Evolutionary conservation across 1,139 yeast species (phyloP).

Genomic region (Casaregolazyma lundiana): DNA sequence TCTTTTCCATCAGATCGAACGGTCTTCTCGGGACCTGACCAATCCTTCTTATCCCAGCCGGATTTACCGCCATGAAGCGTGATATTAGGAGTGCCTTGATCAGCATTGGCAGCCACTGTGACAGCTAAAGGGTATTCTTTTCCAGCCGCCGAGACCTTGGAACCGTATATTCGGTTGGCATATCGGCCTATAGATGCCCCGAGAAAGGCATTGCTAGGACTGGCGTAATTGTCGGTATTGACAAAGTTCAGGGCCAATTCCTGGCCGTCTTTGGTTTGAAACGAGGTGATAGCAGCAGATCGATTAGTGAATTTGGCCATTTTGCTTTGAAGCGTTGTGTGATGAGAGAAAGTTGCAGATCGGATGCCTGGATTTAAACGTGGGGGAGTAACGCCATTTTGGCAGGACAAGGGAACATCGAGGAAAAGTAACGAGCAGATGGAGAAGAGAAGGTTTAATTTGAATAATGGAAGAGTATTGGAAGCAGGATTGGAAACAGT

Average conservation of each 20-base stretch:
- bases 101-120: conserved; percentile 37
- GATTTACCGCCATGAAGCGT: conserved; percentile 50
- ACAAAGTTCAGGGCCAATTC: conserved; percentile 25
- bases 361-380: not conserved
- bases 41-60: conserved; percentile 48
- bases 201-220: conserved; percentile 45
- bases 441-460: too few species aligned
- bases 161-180: conserved; percentile 56
- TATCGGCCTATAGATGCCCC: conserved; percentile 64
- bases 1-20: conserved; percentile 36
- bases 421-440: not conserved
- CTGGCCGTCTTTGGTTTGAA: conserved; percentile 26
- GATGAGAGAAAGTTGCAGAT: not conserved
- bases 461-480: too few species aligned
- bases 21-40: conserved; percentile 44
- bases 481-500: too few species aligned
- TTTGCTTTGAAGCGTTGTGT: conserved; percentile 4
- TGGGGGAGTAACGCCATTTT: not conserved
- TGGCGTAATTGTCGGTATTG: conserved; percentile 24
- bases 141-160: conserved; percentile 42
- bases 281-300: conserved; percentile 26
- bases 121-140: conserved; percentile 38
- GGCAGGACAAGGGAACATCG: not conserved
- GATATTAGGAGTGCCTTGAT: conserved; percentile 23
- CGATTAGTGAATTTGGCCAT: conserved; percentile 15